Evolutionary conservation across 331 rosid species (phyloP).

Genomic region (Saraca asoca): DNA sequence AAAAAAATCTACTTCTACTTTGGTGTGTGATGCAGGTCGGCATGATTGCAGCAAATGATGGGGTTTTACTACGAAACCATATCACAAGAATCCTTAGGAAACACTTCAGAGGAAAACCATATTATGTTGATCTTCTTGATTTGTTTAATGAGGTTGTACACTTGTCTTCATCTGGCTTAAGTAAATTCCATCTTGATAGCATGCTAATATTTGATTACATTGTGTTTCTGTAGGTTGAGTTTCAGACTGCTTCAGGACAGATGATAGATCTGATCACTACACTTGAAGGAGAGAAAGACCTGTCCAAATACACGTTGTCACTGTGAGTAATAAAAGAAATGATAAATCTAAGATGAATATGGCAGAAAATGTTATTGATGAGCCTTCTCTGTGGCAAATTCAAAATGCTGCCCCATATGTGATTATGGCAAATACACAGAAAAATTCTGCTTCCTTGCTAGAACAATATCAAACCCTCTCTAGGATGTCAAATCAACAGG

Average conservation of each 20-base stretch:
- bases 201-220: slow-evolving; percentile 26
- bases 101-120: slow-evolving; percentile 75
- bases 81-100: slow-evolving; percentile 76
- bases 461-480: slow-evolving; percentile 2
- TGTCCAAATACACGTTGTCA: slow-evolving; percentile 66
- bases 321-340: slow-evolving; percentile 57
- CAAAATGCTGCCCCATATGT: slow-evolving; percentile 13
- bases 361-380: slow-evolving; percentile 26
- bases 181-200: slow-evolving; percentile 21
- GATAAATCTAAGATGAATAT: neutral
- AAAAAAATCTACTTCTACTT: slow-evolving; percentile 13
- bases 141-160: slow-evolving; percentile 78
- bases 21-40: slow-evolving; percentile 43
- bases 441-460: neutral
- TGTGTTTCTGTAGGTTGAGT: slow-evolving; percentile 67
- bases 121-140: slow-evolving; percentile 83
- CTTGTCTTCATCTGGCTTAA: slow-evolving; percentile 23
- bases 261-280: slow-evolving; percentile 90
- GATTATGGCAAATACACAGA: slow-evolving; percentile 16
- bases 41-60: slow-evolving; percentile 51
- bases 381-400: slow-evolving; percentile 1
- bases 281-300: slow-evolving; percentile 72
- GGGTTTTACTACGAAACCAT: slow-evolving; percentile 68
- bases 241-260: slow-evolving; percentile 96
- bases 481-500: neutral